Base-by-base conservation (phyloP, 371 early-diverging fungal species). In the Syncephalastrum racemosum region DNA sequence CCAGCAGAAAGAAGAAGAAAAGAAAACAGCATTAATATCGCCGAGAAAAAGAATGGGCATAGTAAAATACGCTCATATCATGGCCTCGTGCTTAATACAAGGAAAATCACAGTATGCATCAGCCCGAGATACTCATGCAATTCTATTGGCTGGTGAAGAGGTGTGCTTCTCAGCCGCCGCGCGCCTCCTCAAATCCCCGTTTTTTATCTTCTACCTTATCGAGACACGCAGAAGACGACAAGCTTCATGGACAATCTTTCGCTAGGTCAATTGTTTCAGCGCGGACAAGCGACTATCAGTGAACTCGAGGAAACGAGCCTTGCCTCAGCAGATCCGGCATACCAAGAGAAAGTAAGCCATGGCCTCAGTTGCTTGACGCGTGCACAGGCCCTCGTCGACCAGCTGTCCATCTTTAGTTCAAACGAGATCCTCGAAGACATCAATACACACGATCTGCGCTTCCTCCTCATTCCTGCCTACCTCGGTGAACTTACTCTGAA, bases 351-450 rank as follows among this genome's bases (percentile, higher is more conserved):
- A 60, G 84, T 89, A 4, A 52, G 50, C 25, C 56, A 67, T 22
- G 84, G 78, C 25, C 64, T 86, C 27, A 50, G 31, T 2, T 63
- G 67, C 19, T 73, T 89, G 12, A 59, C 57, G 12, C 70, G 72
- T 20, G 87, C 88, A 24, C 68, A 65, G 8, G 57, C 55, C 18
- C 67, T 87, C 54, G 81, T 90, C 15, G 70, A 77, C 20, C 67
- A 77, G 22, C 82, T 92, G 16, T 72, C 81, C 18, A 66, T 96
- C 31, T 96, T 96, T 63, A 92, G 93, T 64, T 75, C 75, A 12
- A 96, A 96, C 69, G 97, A 96, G 62, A 75, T 84, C 4, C 46
- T 92, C 41, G 94, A 96, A 15, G 97, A 96, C 63, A 86, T 95
- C 50, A 88, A 86, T 59, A 88, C 93, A 5, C 71, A 79, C 25